Evolutionary conservation across 2,329 filamentous ascomycete genomes (phyloP).

Genomic region (Epichloe brachyelytri): DNA sequence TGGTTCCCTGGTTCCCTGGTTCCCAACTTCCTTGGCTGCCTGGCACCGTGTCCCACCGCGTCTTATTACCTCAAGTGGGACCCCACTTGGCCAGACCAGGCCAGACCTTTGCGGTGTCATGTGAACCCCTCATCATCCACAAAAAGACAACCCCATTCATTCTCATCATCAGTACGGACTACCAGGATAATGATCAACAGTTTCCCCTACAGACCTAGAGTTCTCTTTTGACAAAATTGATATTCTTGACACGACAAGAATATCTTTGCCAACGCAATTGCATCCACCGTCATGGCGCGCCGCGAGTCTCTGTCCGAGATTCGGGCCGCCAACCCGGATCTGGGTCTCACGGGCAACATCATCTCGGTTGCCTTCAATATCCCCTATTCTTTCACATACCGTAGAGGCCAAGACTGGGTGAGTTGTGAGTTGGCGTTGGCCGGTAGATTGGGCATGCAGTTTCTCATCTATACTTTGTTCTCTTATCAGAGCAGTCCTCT

Average conservation of each 20-base stretch:
- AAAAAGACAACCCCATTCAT: slow-evolving; percentile 1
- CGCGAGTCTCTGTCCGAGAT: slow-evolving; percentile 43
- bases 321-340: slow-evolving; percentile 40
- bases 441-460: background rate
- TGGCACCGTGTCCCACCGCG: too few species aligned
- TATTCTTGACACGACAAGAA: background rate
- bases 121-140: slow-evolving; percentile 2
- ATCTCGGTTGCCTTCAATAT: slow-evolving; percentile 55
- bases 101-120: slow-evolving; percentile 1
- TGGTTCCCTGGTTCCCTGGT: background rate
- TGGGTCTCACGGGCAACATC: slow-evolving; percentile 49
- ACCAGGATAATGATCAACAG: background rate
- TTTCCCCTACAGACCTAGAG: background rate
- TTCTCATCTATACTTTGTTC: too few species aligned
- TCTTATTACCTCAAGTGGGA: slow-evolving; percentile 5
- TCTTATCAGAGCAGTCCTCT: too few species aligned
- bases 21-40: background rate
- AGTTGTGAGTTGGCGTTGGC: slow-evolving; percentile 29
- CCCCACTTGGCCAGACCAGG: background rate
- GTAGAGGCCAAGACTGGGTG: slow-evolving; percentile 49
- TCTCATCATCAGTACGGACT: background rate
- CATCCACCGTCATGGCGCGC: slow-evolving; percentile 22
- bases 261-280: background rate
- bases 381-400: slow-evolving; percentile 46
- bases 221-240: background rate